Percentiles rank a stretch among this genome's conserved stretches.
phyloP scores from a whole-genome alignment of 2,329 filamentous ascomycete species.

The Thelonectria olida region DNA sequence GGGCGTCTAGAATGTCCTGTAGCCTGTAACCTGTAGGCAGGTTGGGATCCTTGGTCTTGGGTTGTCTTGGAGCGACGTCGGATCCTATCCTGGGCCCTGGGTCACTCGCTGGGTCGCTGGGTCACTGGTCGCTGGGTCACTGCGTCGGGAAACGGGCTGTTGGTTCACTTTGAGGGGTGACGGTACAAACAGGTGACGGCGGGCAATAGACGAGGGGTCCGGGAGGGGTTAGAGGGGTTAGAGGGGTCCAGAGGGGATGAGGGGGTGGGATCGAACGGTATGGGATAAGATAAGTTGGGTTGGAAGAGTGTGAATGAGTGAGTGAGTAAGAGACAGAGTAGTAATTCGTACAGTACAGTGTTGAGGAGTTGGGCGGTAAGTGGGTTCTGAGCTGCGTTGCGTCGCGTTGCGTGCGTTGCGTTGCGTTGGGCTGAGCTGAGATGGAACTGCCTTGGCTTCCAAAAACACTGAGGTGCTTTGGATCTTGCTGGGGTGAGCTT shows the following conservation, averaged over 20 bases:
- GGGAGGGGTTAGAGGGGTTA: neutral
- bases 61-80: neutral
- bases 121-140: neutral
- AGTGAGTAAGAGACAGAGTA: slow-evolving; percentile 8
- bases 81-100: slow-evolving; percentile 2
- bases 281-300: slow-evolving; percentile 17
- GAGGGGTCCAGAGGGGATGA: slow-evolving; percentile 10
- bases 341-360: slow-evolving; percentile 7
- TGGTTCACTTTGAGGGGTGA: slow-evolving; percentile 7
- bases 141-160: neutral
- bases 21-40: neutral
- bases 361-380: slow-evolving; percentile 13
- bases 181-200: slow-evolving; percentile 4
- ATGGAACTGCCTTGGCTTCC: slow-evolving; percentile 9
- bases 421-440: slow-evolving; percentile 16
- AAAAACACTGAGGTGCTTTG: slow-evolving; percentile 3
- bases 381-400: slow-evolving; percentile 15
- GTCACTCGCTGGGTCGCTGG: neutral
- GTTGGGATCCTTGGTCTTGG: slow-evolving; percentile 1
- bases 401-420: neutral
- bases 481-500: slow-evolving; percentile 9
- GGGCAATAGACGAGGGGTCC: slow-evolving; percentile 14
- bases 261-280: neutral
- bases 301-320: slow-evolving; percentile 1
- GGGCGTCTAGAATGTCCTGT: neutral